Percentiles rank a stretch among this genome's conserved stretches.
Evolutionary conservation across 495 filamentous ascomycete genomes (phyloP).

Genomic region (Penicillium samsonianum): DNA sequence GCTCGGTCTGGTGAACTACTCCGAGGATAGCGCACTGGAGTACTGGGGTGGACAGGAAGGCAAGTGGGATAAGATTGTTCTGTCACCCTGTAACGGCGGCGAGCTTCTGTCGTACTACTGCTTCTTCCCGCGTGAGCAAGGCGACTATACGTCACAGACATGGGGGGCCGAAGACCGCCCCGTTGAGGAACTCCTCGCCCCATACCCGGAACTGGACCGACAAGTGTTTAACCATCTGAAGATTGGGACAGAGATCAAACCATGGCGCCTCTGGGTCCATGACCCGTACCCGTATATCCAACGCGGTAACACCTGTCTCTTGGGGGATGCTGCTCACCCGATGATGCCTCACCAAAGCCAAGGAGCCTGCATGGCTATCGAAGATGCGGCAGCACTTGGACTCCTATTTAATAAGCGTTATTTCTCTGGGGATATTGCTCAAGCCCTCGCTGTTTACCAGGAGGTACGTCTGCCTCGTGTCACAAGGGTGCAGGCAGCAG

Average conservation of each 20-base stretch:
- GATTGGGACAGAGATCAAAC: constrained; percentile 48
- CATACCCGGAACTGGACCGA: constrained; percentile 45
- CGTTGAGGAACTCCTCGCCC: constrained; percentile 45
- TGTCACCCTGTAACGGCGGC: constrained; percentile 51
- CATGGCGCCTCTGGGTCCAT: constrained; percentile 53
- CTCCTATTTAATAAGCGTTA: constrained; percentile 47
- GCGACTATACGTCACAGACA: constrained; percentile 43
- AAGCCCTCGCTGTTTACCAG: constrained; percentile 46
- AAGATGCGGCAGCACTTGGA: constrained; percentile 51
- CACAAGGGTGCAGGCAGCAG: constrained; percentile 46
- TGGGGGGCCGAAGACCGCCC: constrained; percentile 42
- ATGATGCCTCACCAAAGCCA: constrained; percentile 58
- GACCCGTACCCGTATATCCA: constrained; percentile 46
- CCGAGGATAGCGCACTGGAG: constrained; percentile 44
- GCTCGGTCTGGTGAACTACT: constrained; percentile 47
- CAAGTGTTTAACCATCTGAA: constrained; percentile 41
- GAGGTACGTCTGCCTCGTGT: constrained; percentile 45
- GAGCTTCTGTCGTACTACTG: constrained; percentile 51
- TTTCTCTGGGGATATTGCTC: constrained; percentile 42
- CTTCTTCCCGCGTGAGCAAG: constrained; percentile 48
- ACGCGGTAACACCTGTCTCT: constrained; percentile 36
- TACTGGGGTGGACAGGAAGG: constrained; percentile 54
- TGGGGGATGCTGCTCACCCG: constrained; percentile 46
- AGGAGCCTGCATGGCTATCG: constrained; percentile 53
- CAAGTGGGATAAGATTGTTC: constrained; percentile 52